Evolutionary conservation across 306 rosid genomes (phyloP), one percentile per base, ranked within the genome.

Genomic region (Acmispon strigosus): DNA sequence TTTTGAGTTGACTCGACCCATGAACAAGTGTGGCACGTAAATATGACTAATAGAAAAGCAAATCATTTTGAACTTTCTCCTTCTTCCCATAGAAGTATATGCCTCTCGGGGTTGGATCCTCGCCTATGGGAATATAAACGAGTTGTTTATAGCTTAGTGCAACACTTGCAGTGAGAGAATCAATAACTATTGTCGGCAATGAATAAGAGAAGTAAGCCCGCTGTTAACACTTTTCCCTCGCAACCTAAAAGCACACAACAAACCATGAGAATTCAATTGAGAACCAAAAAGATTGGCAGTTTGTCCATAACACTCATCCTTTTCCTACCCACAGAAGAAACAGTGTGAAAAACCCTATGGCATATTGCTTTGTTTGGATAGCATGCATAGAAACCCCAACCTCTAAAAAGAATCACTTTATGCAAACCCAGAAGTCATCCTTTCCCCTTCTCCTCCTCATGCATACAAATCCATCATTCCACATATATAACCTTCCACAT

Each of bases 401-500:
- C 41, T 29, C 66, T 7, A 43, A 16, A 69, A 44, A 58, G 79
- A 69, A 80, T 87, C 76, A 60, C 90, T 78, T 84, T 5, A 42
- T 63, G 58, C 79, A 75, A 70, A 82, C 86, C 62, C 75, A 49
- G 0, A 88, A 84, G 94, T 77, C 67, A 82, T 86, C 75, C 90
- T 62, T 83, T 57, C 2, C 72, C 37, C 53, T n/a, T 11, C 22
- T 65, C 54, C 10, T 5, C 42, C 53, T 1, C 37, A 32, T 32
- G 8, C 37, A 32, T 0, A 32, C 37, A n/a, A 22, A 22, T 22
- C 7, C 37, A 32, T 32, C 32, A 32, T 6, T 6, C 37, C 50
- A 12, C 11, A 29, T 56, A 16, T 52, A 61, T 56, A 50, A 27
- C 15, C 47, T 14, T 14, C 67, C 19, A 0, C 65, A 13, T 17